Evolutionary conservation across 2,329 filamentous ascomycete genomes (phyloP), one percentile per base, ranked within the genome.

Genomic region (Eutypa lata): DNA sequence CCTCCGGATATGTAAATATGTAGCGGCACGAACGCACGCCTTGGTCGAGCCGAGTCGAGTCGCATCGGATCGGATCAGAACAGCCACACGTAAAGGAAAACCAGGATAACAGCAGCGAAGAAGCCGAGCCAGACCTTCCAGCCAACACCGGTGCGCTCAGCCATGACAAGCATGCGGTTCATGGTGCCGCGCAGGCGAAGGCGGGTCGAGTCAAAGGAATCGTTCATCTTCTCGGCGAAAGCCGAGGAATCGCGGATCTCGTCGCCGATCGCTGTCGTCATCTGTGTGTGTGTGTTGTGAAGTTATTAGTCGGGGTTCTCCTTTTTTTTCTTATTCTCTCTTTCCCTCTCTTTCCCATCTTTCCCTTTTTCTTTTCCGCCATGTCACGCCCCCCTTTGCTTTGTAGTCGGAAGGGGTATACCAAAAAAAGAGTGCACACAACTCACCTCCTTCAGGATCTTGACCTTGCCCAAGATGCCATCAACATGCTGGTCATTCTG

Each of bases 111-210:
- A 35, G 86, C 89, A 6, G 84, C 79, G 69, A 99, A 96, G 73
- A 99, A 99, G 43, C 77, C 80, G 49, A 97, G 71, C 94, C 94
- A 99, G 53, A 92, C 89, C 73, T 84, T 93, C 94, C 94, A 99
- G 65, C 91, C 88, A 10, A 99, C 87, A n/a, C 94, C 94, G 2
- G 92, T 96, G 64, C 86, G 81, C 75, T 97, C 84, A 4, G 94
- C 94, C 94, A 99, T 99, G 50, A 93, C 69, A 60, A 97, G 74
- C 94, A 99, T 99, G 54, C 92, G 81, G 69, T 91, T 96, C 94
- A 99, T 97, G 18, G 95, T 97, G 50, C 93, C 91, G 44, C 87
- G 83, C 57, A 99, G 76, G 58, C 89, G 83, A 49, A 91, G 74
- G 33, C 92, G 79, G 50, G 93, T 95, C 63, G 83, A 85, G 69